Evolutionary conservation across 2,329 filamentous ascomycete species (phyloP), one percentile per base, ranked within the genome.

Genomic region (Aspergillus pseudoviridinutans): DNA sequence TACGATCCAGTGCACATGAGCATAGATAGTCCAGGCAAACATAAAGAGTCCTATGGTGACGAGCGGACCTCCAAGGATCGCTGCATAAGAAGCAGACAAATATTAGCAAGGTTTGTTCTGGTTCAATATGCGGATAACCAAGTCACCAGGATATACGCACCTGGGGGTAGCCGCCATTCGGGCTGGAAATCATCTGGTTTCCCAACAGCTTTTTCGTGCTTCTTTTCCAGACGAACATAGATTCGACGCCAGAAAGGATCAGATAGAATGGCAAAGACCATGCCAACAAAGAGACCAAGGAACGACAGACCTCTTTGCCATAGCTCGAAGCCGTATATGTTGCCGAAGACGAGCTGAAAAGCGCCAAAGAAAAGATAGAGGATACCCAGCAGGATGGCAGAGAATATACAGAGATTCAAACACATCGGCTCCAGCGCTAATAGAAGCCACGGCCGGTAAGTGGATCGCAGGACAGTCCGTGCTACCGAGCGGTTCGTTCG

Each of bases 301-400:
- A 96, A 96, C 14, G 86, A 82, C 56, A 94, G 76, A n/a, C 92
- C 92, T 10, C 84, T 80, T 74, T 96, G 89, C 80, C 88, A 94
- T 10, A 91, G 78, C 54, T 84, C 85, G 77, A 96, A 92, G 22
- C 84, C 86, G 71, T 95, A 88, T 50, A 89, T 86, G 49, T 81
- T 83, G 27, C 80, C 72, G 68, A 96, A 96, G 17, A 96, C 86
- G 49, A 95, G 78, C 4, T 88, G 84, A 67, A 96, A 96, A 0
- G 92, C 91, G 22, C 91, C 91, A 71, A 96, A 95, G 78, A 95
- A 96, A 42, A 96, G 84, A 70, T 96, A 96, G 2, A 96, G 77
- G 49, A 96, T 88, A 4, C 92, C 92, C 7, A 96, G 80, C n/a
- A 96, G 78, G 54, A 97, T 84, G 42, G 91, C 91, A 0, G 90